Base-by-base conservation (phyloP, 441 rosid genomes). In the Viola pubescens region DNA sequence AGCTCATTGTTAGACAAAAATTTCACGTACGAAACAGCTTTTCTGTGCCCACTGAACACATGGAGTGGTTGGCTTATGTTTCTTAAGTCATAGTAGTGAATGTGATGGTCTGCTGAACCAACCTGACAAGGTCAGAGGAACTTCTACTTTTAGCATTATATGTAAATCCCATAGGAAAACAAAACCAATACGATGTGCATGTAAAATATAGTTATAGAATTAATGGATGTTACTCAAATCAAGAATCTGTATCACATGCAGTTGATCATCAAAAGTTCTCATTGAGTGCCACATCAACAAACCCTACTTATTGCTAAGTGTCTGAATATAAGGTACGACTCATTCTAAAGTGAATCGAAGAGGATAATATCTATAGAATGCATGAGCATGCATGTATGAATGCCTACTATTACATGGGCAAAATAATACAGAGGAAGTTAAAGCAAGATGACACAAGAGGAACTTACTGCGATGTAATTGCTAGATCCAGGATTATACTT, bases 401-500 rank as follows among this genome's bases (percentile, higher is more conserved):
- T 4, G 12, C 8, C 10, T n/a, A 16, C 47, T 39, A 37, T 8
- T 45, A 6, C 37, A 56, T 10, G 9, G 38, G 43, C 7, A 4
- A 5, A 12, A 1, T 14, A 19, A 48, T 48, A n/a, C 16, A 19
- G 52, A 48, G 26, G 6, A 13, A 2, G 52, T 26, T 26, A 13
- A 19, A 48, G 19, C 52, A 48, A 13, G 52, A 26, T 26, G 34
- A 10, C 52, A 3, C 5, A 13, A 60, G 56, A 61, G 58, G 48
- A 56, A 63, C 78, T 56, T 85, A 94, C 99, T 86, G 97, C 99
- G 73, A 94, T 78, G 70, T 74, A 77, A 73, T 91, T 79, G 91
- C 97, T 81, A 70, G 91, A 88, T 76, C 97, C 97, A 63, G 99
- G 99, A 82, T 94, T 94, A 73, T 81, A 94, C 77, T 94, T 94